Conservation (phyloP, 768 basidiomycete species). For the Hypholoma sublateritium region DNA sequence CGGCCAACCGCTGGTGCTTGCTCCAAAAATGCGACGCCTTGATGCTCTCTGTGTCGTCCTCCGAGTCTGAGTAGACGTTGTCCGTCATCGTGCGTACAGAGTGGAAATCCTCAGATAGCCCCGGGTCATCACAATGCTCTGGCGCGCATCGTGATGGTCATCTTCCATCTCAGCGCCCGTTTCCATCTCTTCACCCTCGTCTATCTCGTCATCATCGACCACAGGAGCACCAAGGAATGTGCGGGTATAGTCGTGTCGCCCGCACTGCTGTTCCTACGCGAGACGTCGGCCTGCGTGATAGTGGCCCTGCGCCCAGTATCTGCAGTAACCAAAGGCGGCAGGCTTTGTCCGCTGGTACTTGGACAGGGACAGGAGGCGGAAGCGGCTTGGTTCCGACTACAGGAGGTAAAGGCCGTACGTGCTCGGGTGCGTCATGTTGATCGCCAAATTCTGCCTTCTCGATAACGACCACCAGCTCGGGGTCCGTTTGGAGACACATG, state of each 20-base stretch:
- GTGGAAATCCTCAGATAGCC: conserved; percentile 75
- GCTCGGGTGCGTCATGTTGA: conserved; percentile 40
- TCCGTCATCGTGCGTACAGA: conserved; percentile 73
- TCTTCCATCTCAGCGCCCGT: conserved; percentile 72
- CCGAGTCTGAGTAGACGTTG: conserved; percentile 56
- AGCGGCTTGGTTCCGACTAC: conserved; percentile 33
- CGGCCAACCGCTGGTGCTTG: conserved; percentile 28
- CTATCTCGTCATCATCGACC: conserved; percentile 27
- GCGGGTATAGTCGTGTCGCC: conserved; percentile 41
- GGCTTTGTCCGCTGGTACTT: conserved; percentile 11
- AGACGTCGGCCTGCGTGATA: conserved; percentile 46
- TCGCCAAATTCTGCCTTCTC: conserved; percentile 47
- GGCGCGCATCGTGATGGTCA: conserved; percentile 79
- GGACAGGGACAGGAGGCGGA: conserved; percentile 17
- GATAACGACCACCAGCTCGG: conserved; percentile 30
- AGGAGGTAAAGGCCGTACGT: not conserved
- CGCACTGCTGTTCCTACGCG: conserved; percentile 21
- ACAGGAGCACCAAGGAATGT: conserved; percentile 31
- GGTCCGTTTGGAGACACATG: conserved; percentile 51
- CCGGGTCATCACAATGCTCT: conserved; percentile 66
- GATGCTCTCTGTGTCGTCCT: conserved; percentile 72
- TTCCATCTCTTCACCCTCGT: conserved; percentile 62
- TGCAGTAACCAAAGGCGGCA: conserved; percentile 20
- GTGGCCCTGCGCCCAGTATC: conserved; percentile 38
- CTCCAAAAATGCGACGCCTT: conserved; percentile 53